Conservation (phyloP, 1,284 basidiomycete genomes). For the Fomitopsis palustris region DNA sequence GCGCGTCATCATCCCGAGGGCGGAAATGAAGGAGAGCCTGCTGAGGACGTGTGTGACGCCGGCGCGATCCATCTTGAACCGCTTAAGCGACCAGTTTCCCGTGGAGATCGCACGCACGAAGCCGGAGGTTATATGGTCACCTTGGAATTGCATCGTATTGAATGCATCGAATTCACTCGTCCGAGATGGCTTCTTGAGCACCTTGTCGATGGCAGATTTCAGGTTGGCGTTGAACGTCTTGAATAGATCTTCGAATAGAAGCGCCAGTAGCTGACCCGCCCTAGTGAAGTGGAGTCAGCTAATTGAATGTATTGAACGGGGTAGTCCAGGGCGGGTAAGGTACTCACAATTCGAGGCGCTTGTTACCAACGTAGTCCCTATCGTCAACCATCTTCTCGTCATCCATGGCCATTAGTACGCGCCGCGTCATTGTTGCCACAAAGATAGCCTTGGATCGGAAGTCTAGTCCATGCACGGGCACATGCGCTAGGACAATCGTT, state of each 20-base stretch:
- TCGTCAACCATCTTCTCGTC: slow-evolving; percentile 98
- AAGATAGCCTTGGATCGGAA: slow-evolving; percentile 97
- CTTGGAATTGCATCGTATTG: slow-evolving; percentile 91
- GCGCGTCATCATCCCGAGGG: slow-evolving; percentile 99
- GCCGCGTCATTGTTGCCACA: slow-evolving; percentile 95
- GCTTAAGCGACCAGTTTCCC: slow-evolving; percentile 98
- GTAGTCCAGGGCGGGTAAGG: slow-evolving; percentile 4
- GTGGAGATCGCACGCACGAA: slow-evolving; percentile 99
- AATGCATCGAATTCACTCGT: slow-evolving; percentile 96
- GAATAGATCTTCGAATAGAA: slow-evolving; percentile 98
- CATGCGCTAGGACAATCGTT: slow-evolving; percentile 96
- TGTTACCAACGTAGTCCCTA: slow-evolving; percentile 99
- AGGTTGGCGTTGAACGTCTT: slow-evolving; percentile 98
- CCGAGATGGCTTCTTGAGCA: slow-evolving; percentile 94
- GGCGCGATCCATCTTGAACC: slow-evolving; percentile 99
- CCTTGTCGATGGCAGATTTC: slow-evolving; percentile 96
- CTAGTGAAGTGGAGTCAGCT: slow-evolving; percentile 36
- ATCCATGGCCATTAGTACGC: slow-evolving; percentile 95
- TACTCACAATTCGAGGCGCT: slow-evolving; percentile 92
- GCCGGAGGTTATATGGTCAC: slow-evolving; percentile 93
- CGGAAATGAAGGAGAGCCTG: slow-evolving; percentile 94
- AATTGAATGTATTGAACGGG: background rate
- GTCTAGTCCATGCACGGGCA: slow-evolving; percentile 89
- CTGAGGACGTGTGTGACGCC: slow-evolving; percentile 98
- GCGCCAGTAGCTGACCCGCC: slow-evolving; percentile 93